These are phyloP conservation scores for Alnus glutinosa DNA, from an alignment of 306 rosid species.

Conservation along the genomic window DNA sequence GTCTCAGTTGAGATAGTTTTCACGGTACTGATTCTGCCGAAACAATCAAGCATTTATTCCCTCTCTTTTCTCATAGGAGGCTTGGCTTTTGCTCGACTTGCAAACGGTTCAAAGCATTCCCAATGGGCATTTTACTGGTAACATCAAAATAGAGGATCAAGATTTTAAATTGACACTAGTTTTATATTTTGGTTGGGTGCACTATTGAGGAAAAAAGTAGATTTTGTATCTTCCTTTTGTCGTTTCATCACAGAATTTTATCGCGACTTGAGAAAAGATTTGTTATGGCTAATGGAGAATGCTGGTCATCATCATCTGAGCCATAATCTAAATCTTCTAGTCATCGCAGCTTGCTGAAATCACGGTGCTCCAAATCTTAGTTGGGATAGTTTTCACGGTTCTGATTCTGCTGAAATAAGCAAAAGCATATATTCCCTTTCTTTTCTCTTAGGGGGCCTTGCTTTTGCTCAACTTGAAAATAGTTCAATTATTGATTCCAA, in stretches of 20 bases:
- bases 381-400: neutral
- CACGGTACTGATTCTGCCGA: constrained; percentile 3
- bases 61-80: constrained; percentile 14
- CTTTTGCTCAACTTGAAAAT: constrained; percentile 24
- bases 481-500: constrained; percentile 36
- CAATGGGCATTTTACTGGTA: neutral
- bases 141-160: neutral
- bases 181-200: neutral
- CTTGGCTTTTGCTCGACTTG: constrained; percentile 21
- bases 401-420: constrained; percentile 2
- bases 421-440: constrained; percentile 3
- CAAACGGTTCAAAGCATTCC: constrained; percentile 22
- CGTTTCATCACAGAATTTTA: neutral
- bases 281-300: neutral
- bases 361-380: neutral
- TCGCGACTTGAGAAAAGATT: neutral
- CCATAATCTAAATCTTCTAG: neutral
- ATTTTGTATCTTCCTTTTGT: constrained; percentile 4
- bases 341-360: neutral
- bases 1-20: neutral
- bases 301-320: neutral
- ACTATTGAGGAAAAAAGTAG: neutral
- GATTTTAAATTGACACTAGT: neutral
- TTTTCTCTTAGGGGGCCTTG: constrained; percentile 16
- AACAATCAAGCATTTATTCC: neutral